Conservation (phyloP, 306 rosid genomes). For the Medicago lupulina region DNA sequence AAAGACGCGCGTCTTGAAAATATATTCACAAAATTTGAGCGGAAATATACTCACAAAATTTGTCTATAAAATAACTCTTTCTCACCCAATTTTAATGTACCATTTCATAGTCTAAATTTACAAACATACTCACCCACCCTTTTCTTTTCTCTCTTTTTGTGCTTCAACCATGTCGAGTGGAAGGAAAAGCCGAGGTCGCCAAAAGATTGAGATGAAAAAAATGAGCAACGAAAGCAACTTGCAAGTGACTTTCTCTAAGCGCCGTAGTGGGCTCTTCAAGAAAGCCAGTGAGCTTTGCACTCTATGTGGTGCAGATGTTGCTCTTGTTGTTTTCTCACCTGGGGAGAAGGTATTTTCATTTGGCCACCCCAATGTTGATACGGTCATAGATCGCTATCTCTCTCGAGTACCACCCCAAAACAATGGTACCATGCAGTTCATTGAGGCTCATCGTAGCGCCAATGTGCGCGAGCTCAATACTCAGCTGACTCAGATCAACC, state of each 20-base stretch:
- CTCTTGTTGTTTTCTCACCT: slow-evolving; percentile 44
- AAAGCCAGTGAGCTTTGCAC: slow-evolving; percentile 56
- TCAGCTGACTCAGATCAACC: slow-evolving; percentile 1
- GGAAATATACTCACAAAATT: background rate
- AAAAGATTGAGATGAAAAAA: slow-evolving; percentile 51
- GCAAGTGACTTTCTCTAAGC: slow-evolving; percentile 53
- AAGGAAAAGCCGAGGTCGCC: slow-evolving; percentile 39
- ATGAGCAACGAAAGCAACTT: slow-evolving; percentile 49
- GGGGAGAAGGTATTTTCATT: slow-evolving; percentile 48
- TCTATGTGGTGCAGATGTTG: slow-evolving; percentile 42
- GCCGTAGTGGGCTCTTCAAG: slow-evolving; percentile 52
- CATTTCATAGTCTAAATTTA: background rate
- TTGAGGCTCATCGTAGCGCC: slow-evolving; percentile 43
- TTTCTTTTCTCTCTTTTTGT: background rate
- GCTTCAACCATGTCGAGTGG: background rate
- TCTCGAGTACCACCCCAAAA: background rate
- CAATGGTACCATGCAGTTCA: slow-evolving; percentile 8
- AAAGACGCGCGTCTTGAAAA: background rate
- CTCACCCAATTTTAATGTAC: background rate
- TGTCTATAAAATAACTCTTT: slow-evolving; percentile 27
- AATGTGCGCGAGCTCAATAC: slow-evolving; percentile 37
- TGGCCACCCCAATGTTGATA: slow-evolving; percentile 48
- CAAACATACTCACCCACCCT: too few relatives aligned
- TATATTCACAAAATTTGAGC: background rate
- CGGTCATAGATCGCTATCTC: slow-evolving; percentile 30